Conservation (phyloP, 331 rosid species). For the Acacia pycnantha region DNA sequence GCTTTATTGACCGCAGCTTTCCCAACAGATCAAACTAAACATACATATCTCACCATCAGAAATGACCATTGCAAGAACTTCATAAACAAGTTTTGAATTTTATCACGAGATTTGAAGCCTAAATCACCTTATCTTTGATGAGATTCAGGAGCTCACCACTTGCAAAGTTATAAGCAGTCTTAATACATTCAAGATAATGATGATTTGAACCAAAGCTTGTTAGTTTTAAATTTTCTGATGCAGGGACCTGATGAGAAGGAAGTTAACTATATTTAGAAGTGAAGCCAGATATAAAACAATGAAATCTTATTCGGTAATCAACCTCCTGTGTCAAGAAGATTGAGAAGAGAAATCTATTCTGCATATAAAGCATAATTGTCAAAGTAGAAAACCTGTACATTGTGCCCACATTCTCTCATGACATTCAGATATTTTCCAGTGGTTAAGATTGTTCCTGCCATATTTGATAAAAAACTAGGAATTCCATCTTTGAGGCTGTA, state of each 20-base stretch:
- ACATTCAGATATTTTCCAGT: conserved; percentile 98
- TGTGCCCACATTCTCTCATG: conserved; percentile 98
- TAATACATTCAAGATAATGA: conserved; percentile 93
- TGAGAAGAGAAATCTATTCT: conserved; percentile 14
- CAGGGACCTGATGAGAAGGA: conserved; percentile 64
- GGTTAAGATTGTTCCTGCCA: conserved; percentile 85
- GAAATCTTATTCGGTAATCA: neutral
- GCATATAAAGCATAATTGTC: conserved; percentile 9
- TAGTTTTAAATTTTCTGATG: conserved; percentile 80
- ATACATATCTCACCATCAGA: conserved; percentile 31
- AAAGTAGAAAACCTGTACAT: conserved; percentile 74
- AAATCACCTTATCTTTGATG: conserved; percentile 82
- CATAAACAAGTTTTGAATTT: conserved; percentile 24
- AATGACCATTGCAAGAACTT: conserved; percentile 27
- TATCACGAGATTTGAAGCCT: conserved; percentile 6
- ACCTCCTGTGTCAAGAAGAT: conserved; percentile 15
- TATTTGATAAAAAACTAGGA: conserved; percentile 88
- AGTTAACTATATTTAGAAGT: conserved; percentile 25
- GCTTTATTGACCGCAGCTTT: conserved; percentile 79
- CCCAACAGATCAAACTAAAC: conserved; percentile 82
- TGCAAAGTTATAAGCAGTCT: conserved; percentile 90
- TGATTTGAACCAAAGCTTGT: conserved; percentile 85
- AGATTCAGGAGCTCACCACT: conserved; percentile 93
- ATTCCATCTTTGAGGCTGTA: conserved; percentile 98
- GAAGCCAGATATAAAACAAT: neutral